Evolutionary conservation across 1,284 basidiomycete species (phyloP).

Genomic region (Ceratobasidium sp.): DNA sequence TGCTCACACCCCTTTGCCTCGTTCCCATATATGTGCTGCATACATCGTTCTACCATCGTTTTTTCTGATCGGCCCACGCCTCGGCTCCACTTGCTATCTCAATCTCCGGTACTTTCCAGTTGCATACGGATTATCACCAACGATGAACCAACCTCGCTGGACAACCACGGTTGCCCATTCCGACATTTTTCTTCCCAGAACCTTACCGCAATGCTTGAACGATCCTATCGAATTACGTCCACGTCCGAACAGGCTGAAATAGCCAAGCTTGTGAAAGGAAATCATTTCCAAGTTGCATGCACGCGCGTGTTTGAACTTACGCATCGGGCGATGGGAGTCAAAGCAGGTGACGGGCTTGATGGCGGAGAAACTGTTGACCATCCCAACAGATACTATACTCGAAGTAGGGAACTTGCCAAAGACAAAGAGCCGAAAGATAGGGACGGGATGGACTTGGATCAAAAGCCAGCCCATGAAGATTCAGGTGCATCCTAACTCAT

Average conservation of each 20-base stretch:
- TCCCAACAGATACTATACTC: slow-evolving; percentile 81
- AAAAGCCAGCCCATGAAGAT: slow-evolving; percentile 17
- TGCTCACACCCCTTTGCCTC: slow-evolving; percentile 30
- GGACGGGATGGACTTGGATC: slow-evolving; percentile 34
- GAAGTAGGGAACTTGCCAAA: slow-evolving; percentile 55
- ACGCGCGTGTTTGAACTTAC: slow-evolving; percentile 97
- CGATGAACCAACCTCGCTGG: slow-evolving; percentile 75
- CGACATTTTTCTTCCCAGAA: slow-evolving; percentile 89
- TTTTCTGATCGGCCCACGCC: slow-evolving; percentile 1
- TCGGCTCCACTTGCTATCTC: slow-evolving; percentile 3
- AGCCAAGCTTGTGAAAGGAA: slow-evolving; percentile 77
- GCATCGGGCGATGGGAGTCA: slow-evolving; percentile 74
- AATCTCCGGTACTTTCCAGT: slow-evolving; percentile 54
- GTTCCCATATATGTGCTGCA: slow-evolving; percentile 8
- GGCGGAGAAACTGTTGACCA: slow-evolving; percentile 93
- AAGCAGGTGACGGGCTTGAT: slow-evolving; percentile 84
- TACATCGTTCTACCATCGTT: background rate
- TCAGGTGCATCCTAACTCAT: background rate
- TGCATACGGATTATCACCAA: slow-evolving; percentile 89
- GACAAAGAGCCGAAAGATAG: slow-evolving; percentile 17
- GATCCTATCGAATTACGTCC: slow-evolving; percentile 64
- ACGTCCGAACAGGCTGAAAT: slow-evolving; percentile 84
- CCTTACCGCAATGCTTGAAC: slow-evolving; percentile 79
- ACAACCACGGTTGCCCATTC: slow-evolving; percentile 94
- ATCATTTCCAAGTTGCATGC: slow-evolving; percentile 95